Percentiles rank a stretch among this genome's conserved stretches.
Conservation (phyloP, 495 filamentous ascomycete species). For the Staphylotrichum tortipilum region DNA sequence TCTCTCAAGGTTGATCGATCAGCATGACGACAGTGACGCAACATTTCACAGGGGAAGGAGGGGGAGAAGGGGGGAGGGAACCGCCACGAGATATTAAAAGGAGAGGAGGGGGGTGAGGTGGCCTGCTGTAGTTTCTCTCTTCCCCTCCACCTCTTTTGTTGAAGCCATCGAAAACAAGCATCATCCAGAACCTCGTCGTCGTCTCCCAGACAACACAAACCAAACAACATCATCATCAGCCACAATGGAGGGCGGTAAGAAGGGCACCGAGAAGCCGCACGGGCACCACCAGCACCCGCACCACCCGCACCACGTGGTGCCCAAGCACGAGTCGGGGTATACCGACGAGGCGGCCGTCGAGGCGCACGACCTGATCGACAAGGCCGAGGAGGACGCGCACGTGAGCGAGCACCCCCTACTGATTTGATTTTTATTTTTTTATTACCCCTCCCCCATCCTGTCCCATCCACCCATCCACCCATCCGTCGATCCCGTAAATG, state of each 20-base stretch:
- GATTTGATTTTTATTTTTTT: no score
- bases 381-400: conserved; percentile 24
- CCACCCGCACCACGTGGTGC: conserved; percentile 9
- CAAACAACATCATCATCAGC: neutral
- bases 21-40: conserved; percentile 10
- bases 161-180: neutral
- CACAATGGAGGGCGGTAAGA: neutral
- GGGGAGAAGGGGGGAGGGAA: no score
- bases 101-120: no score
- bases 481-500: no score
- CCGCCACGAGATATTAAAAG: neutral
- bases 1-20: neutral
- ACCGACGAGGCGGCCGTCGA: conserved; percentile 22
- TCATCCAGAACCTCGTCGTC: neutral
- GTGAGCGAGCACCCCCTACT: conserved; percentile 1
- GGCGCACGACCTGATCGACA: conserved; percentile 23
- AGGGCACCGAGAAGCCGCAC: neutral
- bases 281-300: conserved; percentile 2
- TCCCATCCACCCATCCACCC: no score
- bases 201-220: neutral
- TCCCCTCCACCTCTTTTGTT: no score
- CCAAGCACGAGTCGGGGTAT: conserved; percentile 17
- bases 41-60: neutral
- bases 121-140: no score
- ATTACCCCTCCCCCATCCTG: no score